Conservation (phyloP, 176 grass and related monocot species). For the Echinochloa phyllopogon region DNA sequence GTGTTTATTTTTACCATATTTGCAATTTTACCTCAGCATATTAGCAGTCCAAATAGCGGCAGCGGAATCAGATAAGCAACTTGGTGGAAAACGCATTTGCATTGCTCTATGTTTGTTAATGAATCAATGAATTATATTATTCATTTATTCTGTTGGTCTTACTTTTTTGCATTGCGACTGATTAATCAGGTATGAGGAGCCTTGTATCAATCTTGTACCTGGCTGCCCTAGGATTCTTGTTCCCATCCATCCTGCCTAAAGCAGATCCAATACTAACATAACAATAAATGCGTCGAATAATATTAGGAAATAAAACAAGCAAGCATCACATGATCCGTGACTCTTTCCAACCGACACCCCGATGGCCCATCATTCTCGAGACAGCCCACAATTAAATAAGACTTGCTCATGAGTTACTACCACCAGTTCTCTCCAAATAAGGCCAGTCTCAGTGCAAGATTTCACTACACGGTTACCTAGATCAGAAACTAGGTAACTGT, state of each 20-base stretch:
- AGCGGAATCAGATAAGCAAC: too few relatives aligned
- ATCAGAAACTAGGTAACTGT: too few relatives aligned
- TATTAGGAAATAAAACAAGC: neutral
- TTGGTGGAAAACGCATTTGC: neutral
- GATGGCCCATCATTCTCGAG: neutral
- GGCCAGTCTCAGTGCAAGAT: too few relatives aligned
- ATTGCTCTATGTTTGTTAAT: neutral
- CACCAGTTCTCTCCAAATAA: neutral
- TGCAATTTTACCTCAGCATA: neutral
- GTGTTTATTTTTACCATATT: neutral
- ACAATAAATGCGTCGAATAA: neutral
- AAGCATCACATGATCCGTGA: neutral
- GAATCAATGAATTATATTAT: neutral
- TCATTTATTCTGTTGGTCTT: neutral
- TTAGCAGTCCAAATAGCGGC: too few relatives aligned
- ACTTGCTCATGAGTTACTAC: neutral
- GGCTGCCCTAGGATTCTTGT: neutral
- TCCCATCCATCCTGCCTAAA: neutral
- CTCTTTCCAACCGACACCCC: neutral
- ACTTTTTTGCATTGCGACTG: neutral
- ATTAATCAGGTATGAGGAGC: neutral
- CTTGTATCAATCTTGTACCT: neutral
- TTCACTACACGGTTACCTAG: too few relatives aligned
- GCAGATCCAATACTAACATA: neutral
- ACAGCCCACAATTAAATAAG: neutral